Percentiles rank a stretch among this genome's conserved stretches.
Conservation (phyloP, 768 basidiomycete genomes). For the Tricholoma saponaceum region DNA sequence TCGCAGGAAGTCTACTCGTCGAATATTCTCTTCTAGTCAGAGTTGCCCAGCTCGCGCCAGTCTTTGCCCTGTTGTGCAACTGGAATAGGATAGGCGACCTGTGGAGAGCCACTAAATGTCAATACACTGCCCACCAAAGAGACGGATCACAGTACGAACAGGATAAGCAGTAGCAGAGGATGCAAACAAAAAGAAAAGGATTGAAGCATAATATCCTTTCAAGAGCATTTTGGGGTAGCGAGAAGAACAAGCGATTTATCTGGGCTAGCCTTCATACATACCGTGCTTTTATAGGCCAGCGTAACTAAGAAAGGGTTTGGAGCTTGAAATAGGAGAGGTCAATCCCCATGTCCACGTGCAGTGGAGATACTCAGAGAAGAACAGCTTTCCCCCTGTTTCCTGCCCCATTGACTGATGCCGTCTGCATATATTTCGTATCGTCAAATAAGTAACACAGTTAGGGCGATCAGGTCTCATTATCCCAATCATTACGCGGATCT, state of each 20-base stretch:
- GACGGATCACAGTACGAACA: constrained; percentile 23
- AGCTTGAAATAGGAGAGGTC: constrained; percentile 25
- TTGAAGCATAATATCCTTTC: constrained; percentile 28
- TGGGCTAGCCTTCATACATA: too few species aligned
- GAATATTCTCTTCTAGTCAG: constrained; percentile 12
- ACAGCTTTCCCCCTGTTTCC: background rate
- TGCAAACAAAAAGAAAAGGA: constrained; percentile 30
- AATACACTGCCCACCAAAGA: background rate
- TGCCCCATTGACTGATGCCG: too few species aligned
- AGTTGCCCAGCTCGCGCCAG: background rate
- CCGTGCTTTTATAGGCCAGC: constrained; percentile 31
- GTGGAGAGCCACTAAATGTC: constrained; percentile 2
- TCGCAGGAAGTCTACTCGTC: background rate
- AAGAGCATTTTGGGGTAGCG: constrained; percentile 28
- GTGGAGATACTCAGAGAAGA: background rate
- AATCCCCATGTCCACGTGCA: constrained; percentile 33
- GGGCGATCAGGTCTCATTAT: background rate
- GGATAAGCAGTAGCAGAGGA: constrained; percentile 33
- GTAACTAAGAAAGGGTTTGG: constrained; percentile 26
- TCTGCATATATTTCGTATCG: too few species aligned
- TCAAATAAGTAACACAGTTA: background rate
- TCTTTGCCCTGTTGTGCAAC: background rate
- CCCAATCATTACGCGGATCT: background rate
- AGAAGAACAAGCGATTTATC: constrained; percentile 12
- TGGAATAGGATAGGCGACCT: background rate